Conservation (phyloP, 164 flowering plant genomes). For the Piper longum region DNA sequence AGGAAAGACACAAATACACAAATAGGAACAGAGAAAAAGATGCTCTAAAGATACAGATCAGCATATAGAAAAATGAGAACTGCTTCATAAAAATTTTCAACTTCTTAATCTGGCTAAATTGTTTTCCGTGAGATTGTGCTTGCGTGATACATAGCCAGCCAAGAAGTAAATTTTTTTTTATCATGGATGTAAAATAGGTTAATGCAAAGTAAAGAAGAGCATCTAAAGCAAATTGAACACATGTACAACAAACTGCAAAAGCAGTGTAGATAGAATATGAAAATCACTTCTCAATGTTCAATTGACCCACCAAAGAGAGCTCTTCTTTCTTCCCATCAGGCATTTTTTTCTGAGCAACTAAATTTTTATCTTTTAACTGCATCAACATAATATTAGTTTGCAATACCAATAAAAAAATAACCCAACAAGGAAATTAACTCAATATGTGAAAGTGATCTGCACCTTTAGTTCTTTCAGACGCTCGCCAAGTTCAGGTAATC, state of each 20-base stretch:
- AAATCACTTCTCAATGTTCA: background rate
- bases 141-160: no score
- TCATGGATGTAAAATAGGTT: no score
- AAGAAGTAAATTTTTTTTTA: no score
- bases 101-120: background rate
- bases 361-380: constrained; percentile 77
- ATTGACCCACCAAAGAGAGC: constrained; percentile 60
- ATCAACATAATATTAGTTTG: constrained; percentile 2
- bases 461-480: constrained; percentile 76
- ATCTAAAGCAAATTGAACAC: background rate
- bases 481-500: constrained; percentile 81
- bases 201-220: background rate
- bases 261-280: background rate
- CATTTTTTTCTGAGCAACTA: constrained; percentile 90
- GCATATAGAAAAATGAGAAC: background rate
- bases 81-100: background rate
- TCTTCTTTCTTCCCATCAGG: constrained; percentile 87
- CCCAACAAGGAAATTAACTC: background rate
- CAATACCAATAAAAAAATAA: background rate
- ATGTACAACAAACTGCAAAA: background rate
- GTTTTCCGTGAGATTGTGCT: background rate
- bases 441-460: constrained; percentile 1
- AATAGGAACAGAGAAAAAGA: background rate
- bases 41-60: background rate
- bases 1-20: background rate